Conservation (phyloP, 129 eudicot species). For the Centella asiatica region DNA sequence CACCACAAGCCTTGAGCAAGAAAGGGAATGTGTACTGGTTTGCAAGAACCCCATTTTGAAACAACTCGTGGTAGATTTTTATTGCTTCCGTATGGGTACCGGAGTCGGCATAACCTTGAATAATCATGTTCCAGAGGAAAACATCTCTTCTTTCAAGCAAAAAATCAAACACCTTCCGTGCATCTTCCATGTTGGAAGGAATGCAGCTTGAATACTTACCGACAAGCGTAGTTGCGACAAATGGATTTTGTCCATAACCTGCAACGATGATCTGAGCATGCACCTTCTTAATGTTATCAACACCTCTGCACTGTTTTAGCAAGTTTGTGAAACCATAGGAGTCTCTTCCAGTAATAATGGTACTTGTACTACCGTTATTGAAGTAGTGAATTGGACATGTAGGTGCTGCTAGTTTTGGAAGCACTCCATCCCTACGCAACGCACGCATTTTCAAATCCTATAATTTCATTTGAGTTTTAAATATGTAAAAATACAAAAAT, state of each 20-base stretch:
- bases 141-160: conserved; percentile 38
- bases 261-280: conserved; percentile 39
- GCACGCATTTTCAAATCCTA: too few species aligned
- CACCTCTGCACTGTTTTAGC: conserved; percentile 21
- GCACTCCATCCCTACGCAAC: too few species aligned
- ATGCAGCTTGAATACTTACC: conserved; percentile 18
- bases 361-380: too few species aligned
- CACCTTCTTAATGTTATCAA: conserved; percentile 17
- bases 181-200: conserved; percentile 16
- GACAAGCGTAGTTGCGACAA: conserved; percentile 36
- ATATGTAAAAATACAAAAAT: too few species aligned
- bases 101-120: conserved; percentile 28
- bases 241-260: conserved; percentile 30
- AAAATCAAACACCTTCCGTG: conserved; percentile 46
- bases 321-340: conserved; percentile 26
- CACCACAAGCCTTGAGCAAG: conserved; percentile 30
- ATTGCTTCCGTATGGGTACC: conserved; percentile 21
- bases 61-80: conserved; percentile 21
- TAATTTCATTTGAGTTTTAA: too few species aligned
- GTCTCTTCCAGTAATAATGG: too few species aligned
- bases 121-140: conserved; percentile 36
- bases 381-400: too few species aligned
- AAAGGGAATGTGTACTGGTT: conserved; percentile 38
- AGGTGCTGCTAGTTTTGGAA: too few species aligned
- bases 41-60: conserved; percentile 1